Conservation (phyloP, 257 asterid species). For the Gardenia jasminoides region DNA sequence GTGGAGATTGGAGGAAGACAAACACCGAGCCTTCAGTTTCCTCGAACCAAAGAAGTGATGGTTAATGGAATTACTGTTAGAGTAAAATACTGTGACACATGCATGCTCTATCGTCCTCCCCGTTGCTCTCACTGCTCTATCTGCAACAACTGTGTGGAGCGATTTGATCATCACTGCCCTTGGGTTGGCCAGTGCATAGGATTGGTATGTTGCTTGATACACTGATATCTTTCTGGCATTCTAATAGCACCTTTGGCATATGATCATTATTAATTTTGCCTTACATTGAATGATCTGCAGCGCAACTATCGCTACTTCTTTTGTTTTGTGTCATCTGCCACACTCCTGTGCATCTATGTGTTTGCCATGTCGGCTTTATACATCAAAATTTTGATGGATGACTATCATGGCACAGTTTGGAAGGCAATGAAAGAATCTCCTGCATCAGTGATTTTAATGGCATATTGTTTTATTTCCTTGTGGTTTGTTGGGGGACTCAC, state of each 20-base stretch:
- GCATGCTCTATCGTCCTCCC: slow-evolving; percentile 99
- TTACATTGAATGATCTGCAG: slow-evolving; percentile 49
- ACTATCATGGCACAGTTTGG: slow-evolving; percentile 81
- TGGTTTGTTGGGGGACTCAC: slow-evolving; percentile 99
- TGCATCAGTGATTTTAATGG: slow-evolving; percentile 82
- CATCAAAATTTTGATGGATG: slow-evolving; percentile 86
- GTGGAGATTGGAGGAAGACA: slow-evolving; percentile 88
- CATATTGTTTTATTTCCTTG: slow-evolving; percentile 79
- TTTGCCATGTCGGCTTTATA: slow-evolving; percentile 81
- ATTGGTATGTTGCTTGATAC: slow-evolving; percentile 47
- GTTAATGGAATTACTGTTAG: slow-evolving; percentile 89
- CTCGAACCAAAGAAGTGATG: slow-evolving; percentile 93
- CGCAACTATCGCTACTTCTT: slow-evolving; percentile 97
- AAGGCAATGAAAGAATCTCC: slow-evolving; percentile 96
- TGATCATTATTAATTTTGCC: slow-evolving; percentile 11
- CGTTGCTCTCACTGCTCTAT: slow-evolving; percentile 99
- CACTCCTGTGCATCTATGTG: slow-evolving; percentile 87
- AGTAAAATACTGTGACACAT: slow-evolving; percentile 95
- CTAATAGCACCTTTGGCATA: slow-evolving; percentile 1
- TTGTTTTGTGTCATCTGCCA: slow-evolving; percentile 81
- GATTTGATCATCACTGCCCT: slow-evolving; percentile 98
- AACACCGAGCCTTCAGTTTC: slow-evolving; percentile 92
- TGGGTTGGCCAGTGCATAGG: slow-evolving; percentile 99
- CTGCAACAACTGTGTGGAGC: slow-evolving; percentile 95
- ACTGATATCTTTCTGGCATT: background rate